Conservation (phyloP, 352 stramenopile genomes). For the Phytophthora meadii region DNA sequence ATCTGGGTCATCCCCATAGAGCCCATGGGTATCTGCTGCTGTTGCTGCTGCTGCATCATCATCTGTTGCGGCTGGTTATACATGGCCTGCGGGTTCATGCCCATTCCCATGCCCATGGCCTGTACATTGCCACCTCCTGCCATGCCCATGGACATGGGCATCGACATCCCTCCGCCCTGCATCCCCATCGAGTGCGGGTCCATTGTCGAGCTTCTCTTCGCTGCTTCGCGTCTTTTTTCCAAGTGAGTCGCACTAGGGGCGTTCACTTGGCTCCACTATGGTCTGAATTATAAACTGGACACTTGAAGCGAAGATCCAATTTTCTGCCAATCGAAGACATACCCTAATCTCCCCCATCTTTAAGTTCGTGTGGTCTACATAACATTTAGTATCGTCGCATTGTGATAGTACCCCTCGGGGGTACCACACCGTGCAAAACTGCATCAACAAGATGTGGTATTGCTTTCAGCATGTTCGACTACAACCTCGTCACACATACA, state of each 20-base stretch:
- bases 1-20: constrained; percentile 41
- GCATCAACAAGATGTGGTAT: constrained; percentile 11
- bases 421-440: no score
- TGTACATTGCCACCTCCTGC: constrained; percentile 27
- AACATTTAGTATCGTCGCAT: no score
- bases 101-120: constrained; percentile 55
- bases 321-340: no score
- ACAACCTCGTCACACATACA: neutral
- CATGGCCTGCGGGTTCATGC: constrained; percentile 42
- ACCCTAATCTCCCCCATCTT: no score
- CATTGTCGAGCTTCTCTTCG: constrained; percentile 43
- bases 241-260: constrained; percentile 17
- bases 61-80: constrained; percentile 55
- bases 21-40: constrained; percentile 33
- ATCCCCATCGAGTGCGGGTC: constrained; percentile 71
- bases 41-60: constrained; percentile 65
- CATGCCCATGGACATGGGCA: constrained; percentile 70
- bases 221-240: constrained; percentile 34
- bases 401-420: no score
- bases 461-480: no score
- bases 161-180: constrained; percentile 59
- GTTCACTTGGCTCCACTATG: constrained; percentile 36
- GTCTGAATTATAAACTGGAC: constrained; percentile 36
- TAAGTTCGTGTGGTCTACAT: no score
- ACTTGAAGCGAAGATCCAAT: constrained; percentile 36